phyloP scores from a whole-genome alignment of 2,329 filamentous ascomycete species.

The Sarocladiaceae sp. region DNA sequence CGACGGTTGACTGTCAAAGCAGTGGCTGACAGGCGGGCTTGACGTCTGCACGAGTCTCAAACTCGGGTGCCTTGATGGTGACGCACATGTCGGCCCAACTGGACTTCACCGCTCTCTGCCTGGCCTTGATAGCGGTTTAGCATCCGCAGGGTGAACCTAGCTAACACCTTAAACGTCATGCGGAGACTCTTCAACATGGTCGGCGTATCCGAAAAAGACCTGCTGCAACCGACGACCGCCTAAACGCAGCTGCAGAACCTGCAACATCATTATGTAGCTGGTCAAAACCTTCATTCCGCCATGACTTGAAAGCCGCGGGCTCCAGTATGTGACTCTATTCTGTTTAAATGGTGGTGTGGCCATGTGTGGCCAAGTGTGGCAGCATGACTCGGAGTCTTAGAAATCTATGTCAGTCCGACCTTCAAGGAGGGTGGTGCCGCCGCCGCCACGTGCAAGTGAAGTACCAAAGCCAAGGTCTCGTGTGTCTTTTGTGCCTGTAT shows the following conservation, averaged over 20 bases:
- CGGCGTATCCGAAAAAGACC: no score
- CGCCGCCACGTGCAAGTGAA: constrained; percentile 2
- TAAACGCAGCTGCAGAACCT: no score
- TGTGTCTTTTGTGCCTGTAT: background rate
- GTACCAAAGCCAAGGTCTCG: background rate
- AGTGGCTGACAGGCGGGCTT: no score
- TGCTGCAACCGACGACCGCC: no score
- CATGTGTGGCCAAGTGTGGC: constrained; percentile 1
- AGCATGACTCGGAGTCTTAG: constrained; percentile 1
- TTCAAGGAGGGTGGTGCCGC: background rate
- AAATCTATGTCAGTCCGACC: background rate
- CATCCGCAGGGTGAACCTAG: no score
- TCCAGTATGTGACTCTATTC: background rate
- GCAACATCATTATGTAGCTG: background rate
- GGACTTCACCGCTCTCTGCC: constrained; percentile 4
- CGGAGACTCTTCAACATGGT: no score
- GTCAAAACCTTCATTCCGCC: background rate
- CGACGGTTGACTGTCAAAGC: no score
- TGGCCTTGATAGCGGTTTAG: background rate
- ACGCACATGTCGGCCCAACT: constrained; percentile 4
- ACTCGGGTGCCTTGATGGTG: no score
- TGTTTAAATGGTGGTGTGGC: no score
- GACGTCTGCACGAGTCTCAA: no score
- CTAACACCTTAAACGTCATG: no score
- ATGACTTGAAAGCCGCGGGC: background rate